Base-by-base conservation (phyloP, 306 rosid genomes). In the Lathyrus aphaca region DNA sequence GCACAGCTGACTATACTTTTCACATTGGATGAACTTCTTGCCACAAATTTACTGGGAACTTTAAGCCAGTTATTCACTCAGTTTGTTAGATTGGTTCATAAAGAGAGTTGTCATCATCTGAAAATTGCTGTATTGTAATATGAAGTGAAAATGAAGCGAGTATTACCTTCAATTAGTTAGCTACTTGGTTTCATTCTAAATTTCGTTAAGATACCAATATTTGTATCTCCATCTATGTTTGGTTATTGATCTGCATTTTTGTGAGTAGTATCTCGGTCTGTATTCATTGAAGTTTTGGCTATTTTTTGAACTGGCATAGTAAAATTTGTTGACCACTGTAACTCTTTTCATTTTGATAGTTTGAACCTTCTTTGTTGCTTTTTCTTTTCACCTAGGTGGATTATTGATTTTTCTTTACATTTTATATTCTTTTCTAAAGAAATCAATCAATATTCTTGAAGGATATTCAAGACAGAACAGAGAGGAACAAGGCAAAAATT, bases 1-100 rank as follows among this genome's bases (percentile, higher is more conserved):
- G 77, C 78, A 77, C 79, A 81, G 77, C 82, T 82, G 90, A 80
- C 86, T 68, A 82, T 64, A 79, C 77, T 82, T 86, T 86, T 79
- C 83, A 45, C 80, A 60, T 76, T 46, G 82, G 68, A 68, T 84
- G 73, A 56, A 17, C 29, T 18, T 4, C 29, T 18, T 4, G 14
- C 56, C 29, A 50, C 39, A 35, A 35, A 35, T 80, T 75, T 77
- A 59, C 70, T 53, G 77, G 77, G 59, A 71, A 57, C 65, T 79
- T 76, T 80, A 35, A 72, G 72, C 72, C 50, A 23, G 63, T 64
- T 55, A 68, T 54, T 56, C 61, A 55, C 66, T n/a, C 69, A 15
- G 43, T 51, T 51, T 8, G 54, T n/a, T 29, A 62, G 46, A 50
- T 45, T 23, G 75, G 80, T 42, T 86, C 73, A 79, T 78, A 82